phyloP scores from a whole-genome alignment of 768 basidiomycete species.

The Rickenella mellea region DNA sequence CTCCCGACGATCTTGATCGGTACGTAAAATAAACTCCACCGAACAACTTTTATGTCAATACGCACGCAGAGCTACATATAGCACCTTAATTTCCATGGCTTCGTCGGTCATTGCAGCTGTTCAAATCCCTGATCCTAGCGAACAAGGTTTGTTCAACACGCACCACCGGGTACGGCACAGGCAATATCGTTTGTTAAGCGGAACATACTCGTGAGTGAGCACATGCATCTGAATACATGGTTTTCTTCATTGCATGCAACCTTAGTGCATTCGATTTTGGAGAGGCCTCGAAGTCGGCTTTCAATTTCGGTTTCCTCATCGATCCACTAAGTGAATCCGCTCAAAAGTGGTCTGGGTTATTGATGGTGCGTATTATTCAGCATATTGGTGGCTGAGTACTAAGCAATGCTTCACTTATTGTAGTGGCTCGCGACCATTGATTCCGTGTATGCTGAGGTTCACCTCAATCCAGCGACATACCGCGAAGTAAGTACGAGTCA shows the following conservation, averaged over 20 bases:
- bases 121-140: slow-evolving; percentile 64
- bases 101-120: slow-evolving; percentile 67
- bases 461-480: slow-evolving; percentile 63
- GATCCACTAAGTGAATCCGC: slow-evolving; percentile 81
- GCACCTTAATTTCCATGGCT: slow-evolving; percentile 53
- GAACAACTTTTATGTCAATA: not conserved
- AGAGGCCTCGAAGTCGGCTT: slow-evolving; percentile 53
- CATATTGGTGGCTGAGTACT: not conserved
- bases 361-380: slow-evolving; percentile 41
- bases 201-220: slow-evolving; percentile 52
- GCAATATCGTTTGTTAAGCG: slow-evolving; percentile 51
- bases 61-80: slow-evolving; percentile 36
- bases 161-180: slow-evolving; percentile 48
- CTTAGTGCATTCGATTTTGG: slow-evolving; percentile 63
- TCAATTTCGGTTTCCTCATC: slow-evolving; percentile 62
- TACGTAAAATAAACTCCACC: slow-evolving; percentile 17
- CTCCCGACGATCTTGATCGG: slow-evolving; percentile 29
- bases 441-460: slow-evolving; percentile 61
- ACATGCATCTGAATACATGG: not conserved
- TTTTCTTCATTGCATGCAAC: not conserved
- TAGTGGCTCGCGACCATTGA: slow-evolving; percentile 62
- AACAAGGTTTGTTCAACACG: slow-evolving; percentile 62
- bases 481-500: slow-evolving; percentile 45
- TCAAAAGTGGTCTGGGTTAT: slow-evolving; percentile 77
- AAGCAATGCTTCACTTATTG: slow-evolving; percentile 3